A percentile compares a stretch with the other conserved stretches of the same genome.
phyloP scores from a whole-genome alignment of 805 yeast species.

The Teunomyces aglyptinius region DNA sequence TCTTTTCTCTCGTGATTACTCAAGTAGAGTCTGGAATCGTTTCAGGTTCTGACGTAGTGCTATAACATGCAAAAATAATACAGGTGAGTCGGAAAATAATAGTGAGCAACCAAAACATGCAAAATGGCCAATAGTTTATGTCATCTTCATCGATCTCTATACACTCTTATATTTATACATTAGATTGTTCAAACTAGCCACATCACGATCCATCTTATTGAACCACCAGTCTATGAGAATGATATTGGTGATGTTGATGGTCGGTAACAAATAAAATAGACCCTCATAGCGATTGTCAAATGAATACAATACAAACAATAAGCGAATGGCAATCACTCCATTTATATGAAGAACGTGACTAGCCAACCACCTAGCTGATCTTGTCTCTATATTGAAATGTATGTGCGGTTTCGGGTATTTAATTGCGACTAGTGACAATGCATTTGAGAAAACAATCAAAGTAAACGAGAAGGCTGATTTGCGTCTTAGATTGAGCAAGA shows the following conservation, averaged over 20 bases:
- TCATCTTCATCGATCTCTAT: neutral
- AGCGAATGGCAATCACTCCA: neutral
- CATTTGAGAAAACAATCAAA: slow-evolving; percentile 3
- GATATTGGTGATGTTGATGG: slow-evolving; percentile 15
- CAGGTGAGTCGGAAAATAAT: neutral
- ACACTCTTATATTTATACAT: slow-evolving; percentile 24
- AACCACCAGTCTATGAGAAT: slow-evolving; percentile 16
- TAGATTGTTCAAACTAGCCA: slow-evolving; percentile 14
- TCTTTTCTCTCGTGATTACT: too few relatives aligned
- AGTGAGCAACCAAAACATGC: neutral
- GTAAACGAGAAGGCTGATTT: slow-evolving; percentile 3
- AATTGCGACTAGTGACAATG: neutral
- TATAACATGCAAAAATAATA: neutral
- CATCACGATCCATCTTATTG: slow-evolving; percentile 9
- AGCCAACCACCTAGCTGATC: neutral
- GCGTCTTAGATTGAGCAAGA: slow-evolving; percentile 11
- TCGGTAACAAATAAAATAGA: slow-evolving; percentile 16
- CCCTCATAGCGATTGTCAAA: neutral
- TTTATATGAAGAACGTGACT: neutral
- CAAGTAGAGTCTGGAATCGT: neutral
- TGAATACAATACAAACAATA: slow-evolving; percentile 1
- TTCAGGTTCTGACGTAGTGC: neutral
- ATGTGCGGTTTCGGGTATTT: neutral
- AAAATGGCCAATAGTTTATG: neutral
- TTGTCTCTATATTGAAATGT: neutral